Conservation (phyloP, 176 grass and related monocot genomes). For the Guadua angustifolia region DNA sequence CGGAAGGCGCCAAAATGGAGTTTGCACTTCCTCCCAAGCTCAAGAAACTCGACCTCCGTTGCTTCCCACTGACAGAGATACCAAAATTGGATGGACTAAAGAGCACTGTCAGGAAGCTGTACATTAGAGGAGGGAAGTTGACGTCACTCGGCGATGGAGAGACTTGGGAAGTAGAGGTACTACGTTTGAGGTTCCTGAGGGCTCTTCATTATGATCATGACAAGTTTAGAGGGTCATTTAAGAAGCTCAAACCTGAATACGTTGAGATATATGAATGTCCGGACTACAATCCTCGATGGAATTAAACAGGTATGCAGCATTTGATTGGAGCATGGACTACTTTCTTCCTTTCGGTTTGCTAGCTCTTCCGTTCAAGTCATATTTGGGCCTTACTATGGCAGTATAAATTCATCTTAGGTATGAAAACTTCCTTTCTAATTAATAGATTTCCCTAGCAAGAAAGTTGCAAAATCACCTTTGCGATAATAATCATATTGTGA, state of each 20-base stretch:
- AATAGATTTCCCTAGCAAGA: no score
- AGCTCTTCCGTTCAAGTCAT: no score
- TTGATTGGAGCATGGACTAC: no score
- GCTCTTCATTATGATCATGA: conserved; percentile 28
- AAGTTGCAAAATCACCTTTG: no score
- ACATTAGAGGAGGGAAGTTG: conserved; percentile 61
- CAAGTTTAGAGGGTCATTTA: not conserved
- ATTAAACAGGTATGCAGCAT: no score
- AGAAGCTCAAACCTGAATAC: not conserved
- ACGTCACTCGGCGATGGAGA: not conserved
- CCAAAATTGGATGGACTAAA: conserved; percentile 38
- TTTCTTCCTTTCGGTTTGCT: no score
- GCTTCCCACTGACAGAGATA: conserved; percentile 31
- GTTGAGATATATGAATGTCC: conserved; percentile 34
- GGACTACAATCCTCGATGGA: not conserved
- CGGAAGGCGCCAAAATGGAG: not conserved
- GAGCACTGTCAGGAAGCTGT: conserved; percentile 48
- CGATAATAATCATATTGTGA: no score
- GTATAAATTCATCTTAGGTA: no score
- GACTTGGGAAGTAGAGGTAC: conserved; percentile 43
- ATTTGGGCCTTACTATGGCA: no score
- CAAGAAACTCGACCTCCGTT: conserved; percentile 60
- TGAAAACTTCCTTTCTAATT: no score
- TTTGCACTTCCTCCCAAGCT: conserved; percentile 30
- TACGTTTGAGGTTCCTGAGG: conserved; percentile 49